These are phyloP conservation scores for Coprinopsis cinerea DNA, from an alignment of 768 basidiomycete genomes.

Conservation along the genomic window DNA sequence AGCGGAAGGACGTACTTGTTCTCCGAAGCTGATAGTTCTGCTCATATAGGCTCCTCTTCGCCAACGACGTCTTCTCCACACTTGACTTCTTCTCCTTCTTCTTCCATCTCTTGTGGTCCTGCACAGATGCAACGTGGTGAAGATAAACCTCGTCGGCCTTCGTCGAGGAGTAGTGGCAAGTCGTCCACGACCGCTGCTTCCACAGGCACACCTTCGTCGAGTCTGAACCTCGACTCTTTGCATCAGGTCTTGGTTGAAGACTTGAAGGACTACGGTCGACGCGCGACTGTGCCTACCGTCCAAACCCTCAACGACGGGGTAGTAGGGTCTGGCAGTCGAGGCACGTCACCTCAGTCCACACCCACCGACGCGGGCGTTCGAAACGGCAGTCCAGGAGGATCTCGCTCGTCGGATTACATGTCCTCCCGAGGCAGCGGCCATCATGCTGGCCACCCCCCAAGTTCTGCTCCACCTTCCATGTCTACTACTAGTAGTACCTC, in stretches of 20 bases:
- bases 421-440: too few relatives aligned
- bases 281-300: background rate
- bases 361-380: too few relatives aligned
- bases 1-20: conserved; percentile 42
- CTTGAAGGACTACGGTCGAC: background rate
- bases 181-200: too few relatives aligned
- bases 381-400: too few relatives aligned
- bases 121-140: too few relatives aligned
- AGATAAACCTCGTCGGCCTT: background rate
- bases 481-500: too few relatives aligned
- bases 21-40: conserved; percentile 6
- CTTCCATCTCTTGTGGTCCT: too few relatives aligned
- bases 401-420: too few relatives aligned
- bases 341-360: background rate
- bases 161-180: too few relatives aligned
- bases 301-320: background rate
- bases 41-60: background rate
- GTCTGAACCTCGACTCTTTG: background rate
- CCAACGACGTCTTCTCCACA: background rate
- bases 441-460: too few relatives aligned
- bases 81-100: background rate
- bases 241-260: background rate
- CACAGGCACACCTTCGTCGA: background rate
- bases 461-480: too few relatives aligned
- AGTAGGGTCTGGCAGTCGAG: background rate